Base-by-base conservation (phyloP, 2,329 filamentous ascomycete species). In the Trichoderma aggressivum region DNA sequence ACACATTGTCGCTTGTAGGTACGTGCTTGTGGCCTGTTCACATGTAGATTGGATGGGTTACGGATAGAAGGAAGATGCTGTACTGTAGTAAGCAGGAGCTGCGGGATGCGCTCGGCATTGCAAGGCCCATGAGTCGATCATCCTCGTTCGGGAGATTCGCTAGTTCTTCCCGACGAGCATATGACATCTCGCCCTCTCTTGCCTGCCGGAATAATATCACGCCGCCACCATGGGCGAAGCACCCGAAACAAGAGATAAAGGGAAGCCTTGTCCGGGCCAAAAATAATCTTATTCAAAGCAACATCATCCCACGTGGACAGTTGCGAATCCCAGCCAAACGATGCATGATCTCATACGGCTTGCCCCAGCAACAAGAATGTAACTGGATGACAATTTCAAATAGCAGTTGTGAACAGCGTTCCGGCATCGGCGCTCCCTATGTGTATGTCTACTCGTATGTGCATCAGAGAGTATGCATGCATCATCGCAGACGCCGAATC, bases 271-370 rank as follows among this genome's bases (percentile, higher is more conserved):
- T 28, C 36, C 36, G 18, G 14, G 32, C 47, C 32, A 32, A 43
- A 67, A 56, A 47, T 67, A 32, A 67, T 59, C n/a, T 24, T 16
- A 32, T 39, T 36, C 64, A 59, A 36, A 43, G 24, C 28, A 67
- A 34, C 28, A 36, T 53, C 14, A 69, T 47, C 55, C 65, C 65
- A 69, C 65, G 65, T 69, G 65, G 65, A 69, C 65, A 34, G 56
- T 43, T 69, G 56, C 39, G 30, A 53, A 60, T 53, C 36, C 63
- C 28, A 32, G 63, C 43, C 30, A 14, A 50, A 50, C 0, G 39
- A 43, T 10, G 39, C 39, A 43, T 43, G 39, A 16, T 16, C 7
- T 43, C 39, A n/a, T 43, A 43, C 39, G 39, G n/a, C 39, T 43
- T 11, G 11, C 47, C 47, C 47, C 47, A 53, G 47, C 47, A 53